phyloP scores from a whole-genome alignment of 139 green algal genomes.

The Desmodesmus armatus region DNA sequence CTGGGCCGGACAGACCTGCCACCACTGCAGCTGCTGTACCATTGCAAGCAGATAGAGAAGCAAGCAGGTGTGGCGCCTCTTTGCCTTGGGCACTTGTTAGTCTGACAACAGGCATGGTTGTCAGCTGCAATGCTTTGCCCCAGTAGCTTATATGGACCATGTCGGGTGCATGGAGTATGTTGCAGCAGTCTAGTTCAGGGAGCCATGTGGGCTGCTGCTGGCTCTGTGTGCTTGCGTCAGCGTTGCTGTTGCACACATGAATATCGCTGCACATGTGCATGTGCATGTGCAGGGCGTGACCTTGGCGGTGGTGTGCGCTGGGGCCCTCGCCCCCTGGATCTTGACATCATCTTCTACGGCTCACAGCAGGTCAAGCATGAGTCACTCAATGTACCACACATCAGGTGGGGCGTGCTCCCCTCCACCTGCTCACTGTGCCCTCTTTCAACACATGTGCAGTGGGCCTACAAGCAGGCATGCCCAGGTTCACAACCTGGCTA shows the following conservation, averaged over 20 bases:
- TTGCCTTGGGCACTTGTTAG: too few relatives aligned
- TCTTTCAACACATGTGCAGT: too few relatives aligned
- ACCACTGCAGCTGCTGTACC: conserved; percentile 70
- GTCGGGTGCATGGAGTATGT: too few relatives aligned
- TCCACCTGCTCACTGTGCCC: neutral
- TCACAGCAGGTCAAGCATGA: conserved; percentile 47
- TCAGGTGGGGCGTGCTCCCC: conserved; percentile 50
- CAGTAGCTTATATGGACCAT: too few relatives aligned
- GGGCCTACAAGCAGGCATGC: too few relatives aligned
- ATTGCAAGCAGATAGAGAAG: conserved; percentile 85
- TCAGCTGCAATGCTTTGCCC: too few relatives aligned
- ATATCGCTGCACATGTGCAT: too few relatives aligned
- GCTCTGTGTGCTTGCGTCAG: neutral
- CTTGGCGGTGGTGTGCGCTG: conserved; percentile 62
- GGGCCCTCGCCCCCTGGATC: conserved; percentile 92
- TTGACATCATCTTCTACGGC: conserved; percentile 97
- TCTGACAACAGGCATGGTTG: too few relatives aligned
- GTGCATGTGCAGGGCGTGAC: conserved; percentile 64
- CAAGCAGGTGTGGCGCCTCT: conserved; percentile 44
- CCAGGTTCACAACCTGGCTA: too few relatives aligned
- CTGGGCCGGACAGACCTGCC: conserved; percentile 69
- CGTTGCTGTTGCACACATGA: too few relatives aligned
- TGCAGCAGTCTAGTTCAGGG: too few relatives aligned
- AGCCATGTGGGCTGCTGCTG: neutral
- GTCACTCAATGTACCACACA: conserved; percentile 80